phyloP scores from a whole-genome alignment of 768 basidiomycete genomes.

The Tephrocybe sp. region DNA sequence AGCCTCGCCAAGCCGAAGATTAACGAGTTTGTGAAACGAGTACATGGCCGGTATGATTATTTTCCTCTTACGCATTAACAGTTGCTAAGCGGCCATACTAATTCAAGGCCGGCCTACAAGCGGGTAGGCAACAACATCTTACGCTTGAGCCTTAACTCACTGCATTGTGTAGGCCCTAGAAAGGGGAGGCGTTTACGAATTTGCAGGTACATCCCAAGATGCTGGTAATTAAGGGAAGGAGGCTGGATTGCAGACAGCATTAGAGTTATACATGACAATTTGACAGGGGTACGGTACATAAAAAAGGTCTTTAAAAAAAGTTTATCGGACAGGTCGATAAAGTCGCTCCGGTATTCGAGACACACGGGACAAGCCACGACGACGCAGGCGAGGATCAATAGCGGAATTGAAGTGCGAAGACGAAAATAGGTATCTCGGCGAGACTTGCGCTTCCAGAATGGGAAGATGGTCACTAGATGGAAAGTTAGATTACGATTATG shows the following conservation, averaged over 20 bases:
- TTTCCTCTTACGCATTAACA: neutral
- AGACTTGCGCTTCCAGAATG: neutral
- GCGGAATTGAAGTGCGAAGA: neutral
- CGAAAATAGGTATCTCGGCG: neutral
- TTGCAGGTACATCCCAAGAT: too few relatives aligned
- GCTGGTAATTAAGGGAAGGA: too few relatives aligned
- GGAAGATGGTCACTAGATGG: neutral
- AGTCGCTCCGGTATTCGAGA: slow-evolving; percentile 51
- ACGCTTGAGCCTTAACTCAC: neutral
- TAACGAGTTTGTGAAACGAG: slow-evolving; percentile 20
- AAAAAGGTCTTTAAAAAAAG: neutral
- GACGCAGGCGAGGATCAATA: slow-evolving; percentile 3
- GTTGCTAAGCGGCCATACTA: neutral
- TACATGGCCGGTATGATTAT: slow-evolving; percentile 20
- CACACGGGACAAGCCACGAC: slow-evolving; percentile 20
- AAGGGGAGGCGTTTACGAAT: slow-evolving; percentile 30
- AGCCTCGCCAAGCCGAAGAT: slow-evolving; percentile 19
- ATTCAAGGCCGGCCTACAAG: slow-evolving; percentile 16
- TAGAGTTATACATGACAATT: neutral
- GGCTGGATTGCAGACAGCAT: neutral
- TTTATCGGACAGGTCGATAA: slow-evolving; percentile 21
- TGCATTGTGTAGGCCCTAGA: slow-evolving; percentile 21
- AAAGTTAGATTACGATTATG: neutral
- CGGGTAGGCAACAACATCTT: slow-evolving; percentile 4
- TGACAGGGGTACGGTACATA: neutral